Conservation (phyloP, 495 filamentous ascomycete species). For the Neurospora sp. region DNA sequence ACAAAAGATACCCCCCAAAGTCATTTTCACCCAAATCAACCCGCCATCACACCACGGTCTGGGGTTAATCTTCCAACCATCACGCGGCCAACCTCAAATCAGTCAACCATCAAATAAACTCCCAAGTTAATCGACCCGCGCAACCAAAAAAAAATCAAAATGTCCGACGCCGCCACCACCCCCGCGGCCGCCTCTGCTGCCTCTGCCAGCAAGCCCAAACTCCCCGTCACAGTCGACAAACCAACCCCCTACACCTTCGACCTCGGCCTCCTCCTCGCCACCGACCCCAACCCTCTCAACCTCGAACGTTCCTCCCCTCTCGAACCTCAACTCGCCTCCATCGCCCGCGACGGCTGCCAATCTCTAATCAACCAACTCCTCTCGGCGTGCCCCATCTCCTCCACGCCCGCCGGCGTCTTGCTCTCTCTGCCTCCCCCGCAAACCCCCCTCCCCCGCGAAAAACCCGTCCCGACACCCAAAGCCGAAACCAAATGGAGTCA, state of each 20-base stretch:
- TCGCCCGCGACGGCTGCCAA: constrained; percentile 80
- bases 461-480: constrained; percentile 73
- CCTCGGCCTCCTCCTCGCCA: constrained; percentile 71
- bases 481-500: constrained; percentile 84
- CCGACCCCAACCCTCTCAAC: constrained; percentile 69
- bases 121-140: background rate
- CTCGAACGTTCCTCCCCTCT: constrained; percentile 29
- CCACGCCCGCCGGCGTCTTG: constrained; percentile 57
- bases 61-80: background rate
- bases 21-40: background rate
- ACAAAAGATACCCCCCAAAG: background rate
- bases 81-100: background rate
- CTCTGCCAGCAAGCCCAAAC: constrained; percentile 19
- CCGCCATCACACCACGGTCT: background rate
- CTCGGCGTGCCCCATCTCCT: constrained; percentile 64
- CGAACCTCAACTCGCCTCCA: constrained; percentile 50
- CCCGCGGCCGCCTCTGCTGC: background rate
- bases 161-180: constrained; percentile 17
- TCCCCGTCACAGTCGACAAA: constrained; percentile 59
- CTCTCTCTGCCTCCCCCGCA: constrained; percentile 60
- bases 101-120: background rate
- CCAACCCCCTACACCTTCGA: constrained; percentile 89
- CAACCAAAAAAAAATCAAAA: constrained; percentile 10
- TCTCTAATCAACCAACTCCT: constrained; percentile 72
- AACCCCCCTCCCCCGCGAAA: constrained; percentile 73